These are phyloP conservation scores for Solanum etuberosum DNA, from an alignment of 257 asterid species.

Conservation along the genomic window DNA sequence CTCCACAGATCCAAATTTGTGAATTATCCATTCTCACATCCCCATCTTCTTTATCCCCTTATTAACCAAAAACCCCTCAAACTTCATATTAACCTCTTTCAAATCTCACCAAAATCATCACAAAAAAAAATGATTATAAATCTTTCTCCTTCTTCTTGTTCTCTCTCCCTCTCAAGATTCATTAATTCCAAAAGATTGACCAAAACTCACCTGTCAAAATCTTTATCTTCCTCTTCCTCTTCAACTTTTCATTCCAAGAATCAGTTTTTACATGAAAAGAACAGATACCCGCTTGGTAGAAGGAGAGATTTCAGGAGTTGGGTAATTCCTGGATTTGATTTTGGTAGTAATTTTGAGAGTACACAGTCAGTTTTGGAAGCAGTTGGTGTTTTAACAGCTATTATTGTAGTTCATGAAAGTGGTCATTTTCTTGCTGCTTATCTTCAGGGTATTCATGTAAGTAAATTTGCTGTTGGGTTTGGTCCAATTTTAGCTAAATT, in stretches of 20 bases:
- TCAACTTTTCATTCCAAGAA: constrained; percentile 29
- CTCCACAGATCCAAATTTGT: constrained; percentile 41
- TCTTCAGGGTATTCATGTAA: constrained; percentile 94
- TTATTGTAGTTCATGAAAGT: constrained; percentile 77
- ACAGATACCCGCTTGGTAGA: constrained; percentile 13
- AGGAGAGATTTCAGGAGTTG: constrained; percentile 25
- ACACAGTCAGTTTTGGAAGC: constrained; percentile 79
- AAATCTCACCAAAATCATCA: background rate
- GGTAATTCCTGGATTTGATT: constrained; percentile 58
- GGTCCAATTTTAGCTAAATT: constrained; percentile 90
- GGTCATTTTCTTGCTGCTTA: constrained; percentile 93
- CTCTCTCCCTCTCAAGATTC: constrained; percentile 29
- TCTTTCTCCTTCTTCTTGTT: constrained; percentile 38
- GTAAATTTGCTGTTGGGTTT: constrained; percentile 93
- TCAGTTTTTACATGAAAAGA: constrained; percentile 16
- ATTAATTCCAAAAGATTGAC: constrained; percentile 31
- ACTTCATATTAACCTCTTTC: constrained; percentile 4
- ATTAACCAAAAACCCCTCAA: constrained; percentile 9
- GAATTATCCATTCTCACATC: constrained; percentile 30
- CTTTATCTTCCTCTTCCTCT: constrained; percentile 11
- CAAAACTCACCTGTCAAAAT: constrained; percentile 22
- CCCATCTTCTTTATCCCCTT: constrained; percentile 5
- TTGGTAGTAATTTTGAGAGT: constrained; percentile 48
- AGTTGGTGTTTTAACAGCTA: constrained; percentile 67
- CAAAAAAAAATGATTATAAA: constrained; percentile 47